These are phyloP conservation scores for Aspergillus floridensis DNA, from an alignment of 2,329 filamentous ascomycete species.

Conservation along the genomic window DNA sequence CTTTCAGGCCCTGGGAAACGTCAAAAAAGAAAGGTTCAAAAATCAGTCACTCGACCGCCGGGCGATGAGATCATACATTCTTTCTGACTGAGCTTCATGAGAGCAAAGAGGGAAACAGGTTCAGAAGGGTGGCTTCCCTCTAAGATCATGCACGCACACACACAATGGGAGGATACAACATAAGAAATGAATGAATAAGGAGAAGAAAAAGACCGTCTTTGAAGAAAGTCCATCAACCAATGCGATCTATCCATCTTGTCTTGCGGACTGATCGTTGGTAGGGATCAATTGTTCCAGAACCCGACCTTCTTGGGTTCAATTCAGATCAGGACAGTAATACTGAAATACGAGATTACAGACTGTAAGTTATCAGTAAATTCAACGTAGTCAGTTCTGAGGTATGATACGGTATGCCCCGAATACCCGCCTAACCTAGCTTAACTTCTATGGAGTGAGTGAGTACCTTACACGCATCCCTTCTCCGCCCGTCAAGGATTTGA, in stretches of 20 bases:
- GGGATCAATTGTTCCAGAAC: slow-evolving; percentile 14
- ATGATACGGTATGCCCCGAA: not conserved
- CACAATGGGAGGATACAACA: not conserved
- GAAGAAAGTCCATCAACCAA: not conserved
- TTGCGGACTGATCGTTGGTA: slow-evolving; percentile 13
- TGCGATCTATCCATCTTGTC: not conserved
- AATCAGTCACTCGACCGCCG: not conserved
- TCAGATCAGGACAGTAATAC: not conserved
- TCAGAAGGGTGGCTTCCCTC: not conserved
- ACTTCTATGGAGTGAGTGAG: not conserved
- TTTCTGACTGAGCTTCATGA: not conserved
- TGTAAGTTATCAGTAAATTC: not conserved
- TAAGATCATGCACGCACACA: not conserved
- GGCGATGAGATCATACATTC: not conserved
- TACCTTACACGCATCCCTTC: not conserved
- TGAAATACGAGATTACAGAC: not conserved
- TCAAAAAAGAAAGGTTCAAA: not conserved
- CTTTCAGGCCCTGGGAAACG: not conserved
- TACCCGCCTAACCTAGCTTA: not conserved
- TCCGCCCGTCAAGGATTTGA: slow-evolving; percentile 1
- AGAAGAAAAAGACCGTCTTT: not conserved
- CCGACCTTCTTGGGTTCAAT: not conserved
- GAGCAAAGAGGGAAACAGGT: not conserved
- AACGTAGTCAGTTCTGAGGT: not conserved
- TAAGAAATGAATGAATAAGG: not conserved